Evolutionary conservation across 2,329 filamentous ascomycete genomes (phyloP), one percentile per base, ranked within the genome.

Genomic region (Trichoderma oligosporum): DNA sequence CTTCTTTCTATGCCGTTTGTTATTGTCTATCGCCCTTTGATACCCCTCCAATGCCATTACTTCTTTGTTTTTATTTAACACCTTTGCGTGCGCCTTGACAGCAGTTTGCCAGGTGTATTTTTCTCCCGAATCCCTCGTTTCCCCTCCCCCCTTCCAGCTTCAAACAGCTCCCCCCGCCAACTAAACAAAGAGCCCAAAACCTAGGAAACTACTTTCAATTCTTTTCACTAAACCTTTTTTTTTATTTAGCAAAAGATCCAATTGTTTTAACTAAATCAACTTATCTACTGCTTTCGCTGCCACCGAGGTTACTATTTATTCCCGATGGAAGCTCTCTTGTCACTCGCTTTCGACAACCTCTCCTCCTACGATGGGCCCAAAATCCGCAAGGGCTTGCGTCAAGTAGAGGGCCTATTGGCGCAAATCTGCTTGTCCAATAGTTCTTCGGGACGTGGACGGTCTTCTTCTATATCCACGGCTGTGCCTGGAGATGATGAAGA

Each of bases 311-410:
- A 25, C 20, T 12, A 39, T 20, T 22, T 25, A 14, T 18, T 36
- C 35, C 8, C 36, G 16, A 97, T 97, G 94, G 94, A 97, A 77
- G 85, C 89, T 52, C 82, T 97, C 25, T 81, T 97, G 56, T 95
- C 91, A 42, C 85, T 96, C 71, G 91, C 93, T 60, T 97, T 97
- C 74, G 92, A 97, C 78, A 96, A 96, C 74, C 87, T 97, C 63
- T 95, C 92, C 60, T 97, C 92, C 47, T 92, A 92, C 72, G 91
- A 97, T 67, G 86, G 86, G 58, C 80, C 82, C 71, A 96, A 96
- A 76, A 89, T 97, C 69, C 87, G 91, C 66, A 97, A 97, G 76
- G 94, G 93, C 51, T 77, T 97, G 64, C 88, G 91, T 64, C 93
- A 97, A 76, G 91, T 97, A 62, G 93, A 97, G 75, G 91, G 91